Conservation (phyloP, 139 green algal genomes). For the Chlamydomonas sphaeroides region DNA sequence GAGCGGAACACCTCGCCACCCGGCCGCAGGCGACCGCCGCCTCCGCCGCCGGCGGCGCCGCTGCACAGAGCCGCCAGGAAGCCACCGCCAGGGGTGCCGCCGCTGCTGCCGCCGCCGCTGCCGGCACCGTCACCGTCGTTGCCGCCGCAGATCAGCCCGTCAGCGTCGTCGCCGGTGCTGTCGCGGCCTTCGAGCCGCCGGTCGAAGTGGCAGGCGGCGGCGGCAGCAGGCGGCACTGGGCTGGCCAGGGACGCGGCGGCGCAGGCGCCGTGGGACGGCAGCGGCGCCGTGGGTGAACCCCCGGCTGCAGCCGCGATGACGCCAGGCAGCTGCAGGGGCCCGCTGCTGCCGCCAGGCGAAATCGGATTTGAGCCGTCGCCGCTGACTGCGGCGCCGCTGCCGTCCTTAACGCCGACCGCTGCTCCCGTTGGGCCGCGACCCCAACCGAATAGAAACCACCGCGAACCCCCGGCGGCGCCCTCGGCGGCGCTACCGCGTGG, state of each 20-base stretch:
- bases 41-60: background rate
- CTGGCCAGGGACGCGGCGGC: too few species aligned
- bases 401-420: background rate
- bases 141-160: too few species aligned
- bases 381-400: background rate
- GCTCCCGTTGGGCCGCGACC: too few species aligned
- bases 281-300: too few species aligned
- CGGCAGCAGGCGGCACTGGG: too few species aligned
- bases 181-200: too few species aligned
- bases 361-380: too few species aligned
- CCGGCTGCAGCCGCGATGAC: background rate
- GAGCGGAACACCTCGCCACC: constrained; percentile 15
- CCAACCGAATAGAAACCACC: background rate
- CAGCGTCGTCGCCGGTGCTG: too few species aligned
- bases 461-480: background rate
- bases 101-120: background rate
- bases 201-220: too few species aligned
- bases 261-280: too few species aligned
- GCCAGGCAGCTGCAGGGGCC: constrained; percentile 14
- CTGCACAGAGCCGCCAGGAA: background rate
- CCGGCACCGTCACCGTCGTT: too few species aligned
- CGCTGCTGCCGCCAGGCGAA: background rate
- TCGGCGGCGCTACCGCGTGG: too few species aligned
- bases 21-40: background rate
- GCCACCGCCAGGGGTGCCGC: background rate